Evolutionary conservation across 257 asterid species (phyloP).

Genomic region (Primulina eburnea): DNA sequence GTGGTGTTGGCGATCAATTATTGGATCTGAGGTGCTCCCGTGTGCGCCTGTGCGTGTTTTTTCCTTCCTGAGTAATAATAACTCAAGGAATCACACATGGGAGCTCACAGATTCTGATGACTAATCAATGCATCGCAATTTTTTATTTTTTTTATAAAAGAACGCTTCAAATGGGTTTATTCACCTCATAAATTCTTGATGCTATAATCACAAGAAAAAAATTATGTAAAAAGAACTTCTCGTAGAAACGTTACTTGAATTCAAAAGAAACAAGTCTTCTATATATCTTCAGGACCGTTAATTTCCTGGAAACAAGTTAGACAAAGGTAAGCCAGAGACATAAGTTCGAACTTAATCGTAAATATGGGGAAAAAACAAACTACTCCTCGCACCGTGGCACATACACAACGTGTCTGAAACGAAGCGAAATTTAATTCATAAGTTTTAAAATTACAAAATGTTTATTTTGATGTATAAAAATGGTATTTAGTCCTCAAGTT

Average conservation of each 20-base stretch:
- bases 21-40: neutral
- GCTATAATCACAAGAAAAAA: neutral
- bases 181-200: neutral
- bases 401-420: too few species aligned
- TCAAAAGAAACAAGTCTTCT: conserved; percentile 22
- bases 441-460: too few species aligned
- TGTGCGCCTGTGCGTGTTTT: neutral
- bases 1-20: neutral
- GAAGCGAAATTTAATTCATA: too few species aligned
- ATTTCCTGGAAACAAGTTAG: conserved; percentile 53
- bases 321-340: conserved; percentile 13
- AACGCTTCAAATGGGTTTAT: neutral
- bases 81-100: neutral
- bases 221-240: conserved; percentile 22
- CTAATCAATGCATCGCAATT: neutral
- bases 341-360: neutral
- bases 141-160: too few species aligned
- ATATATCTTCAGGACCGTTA: conserved; percentile 76
- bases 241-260: neutral
- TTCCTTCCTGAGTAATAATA: neutral
- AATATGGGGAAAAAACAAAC: neutral
- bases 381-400: too few species aligned
- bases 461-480: too few species aligned
- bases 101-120: neutral
- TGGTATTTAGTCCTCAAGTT: neutral